Evolutionary conservation across 2,329 filamentous ascomycete species (phyloP).

Genomic region (Colletotrichum lindemuthianum): DNA sequence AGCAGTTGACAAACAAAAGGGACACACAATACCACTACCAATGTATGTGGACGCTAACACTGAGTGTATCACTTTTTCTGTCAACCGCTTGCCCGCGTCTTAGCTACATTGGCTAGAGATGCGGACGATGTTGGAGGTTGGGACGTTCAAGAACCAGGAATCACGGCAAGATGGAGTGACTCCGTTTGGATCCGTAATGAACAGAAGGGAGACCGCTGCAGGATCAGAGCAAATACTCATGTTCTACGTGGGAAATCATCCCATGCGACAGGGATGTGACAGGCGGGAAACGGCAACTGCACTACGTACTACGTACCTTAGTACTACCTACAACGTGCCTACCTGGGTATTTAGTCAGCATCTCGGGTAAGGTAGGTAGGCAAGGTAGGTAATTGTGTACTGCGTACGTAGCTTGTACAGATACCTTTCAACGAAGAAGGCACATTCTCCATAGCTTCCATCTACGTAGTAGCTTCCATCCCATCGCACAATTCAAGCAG

Average conservation of each 20-base stretch:
- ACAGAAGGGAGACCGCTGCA: conserved; percentile 22
- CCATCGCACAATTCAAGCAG: conserved; percentile 29
- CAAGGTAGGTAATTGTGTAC: no score
- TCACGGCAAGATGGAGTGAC: no score
- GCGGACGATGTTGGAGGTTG: background rate
- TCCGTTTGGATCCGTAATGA: conserved; percentile 10
- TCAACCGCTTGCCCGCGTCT: no score
- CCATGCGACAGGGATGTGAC: conserved; percentile 10
- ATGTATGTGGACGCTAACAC: no score
- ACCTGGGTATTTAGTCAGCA: no score
- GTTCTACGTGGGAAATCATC: conserved; percentile 11
- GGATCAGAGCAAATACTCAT: background rate
- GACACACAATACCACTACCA: no score
- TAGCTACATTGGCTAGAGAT: conserved; percentile 1
- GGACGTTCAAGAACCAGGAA: background rate
- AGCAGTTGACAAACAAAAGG: no score
- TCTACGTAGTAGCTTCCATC: conserved; percentile 31
- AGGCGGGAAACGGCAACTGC: no score
- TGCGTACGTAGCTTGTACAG: background rate
- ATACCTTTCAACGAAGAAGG: background rate
- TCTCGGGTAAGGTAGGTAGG: no score
- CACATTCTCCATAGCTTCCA: conserved; percentile 29
- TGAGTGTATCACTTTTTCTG: no score
- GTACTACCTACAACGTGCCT: no score
- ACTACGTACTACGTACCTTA: no score